Percentiles rank a stretch among this genome's conserved stretches.
Evolutionary conservation across 2,329 filamentous ascomycete species (phyloP).

Genomic region (Fragosphaeria purpurea): DNA sequence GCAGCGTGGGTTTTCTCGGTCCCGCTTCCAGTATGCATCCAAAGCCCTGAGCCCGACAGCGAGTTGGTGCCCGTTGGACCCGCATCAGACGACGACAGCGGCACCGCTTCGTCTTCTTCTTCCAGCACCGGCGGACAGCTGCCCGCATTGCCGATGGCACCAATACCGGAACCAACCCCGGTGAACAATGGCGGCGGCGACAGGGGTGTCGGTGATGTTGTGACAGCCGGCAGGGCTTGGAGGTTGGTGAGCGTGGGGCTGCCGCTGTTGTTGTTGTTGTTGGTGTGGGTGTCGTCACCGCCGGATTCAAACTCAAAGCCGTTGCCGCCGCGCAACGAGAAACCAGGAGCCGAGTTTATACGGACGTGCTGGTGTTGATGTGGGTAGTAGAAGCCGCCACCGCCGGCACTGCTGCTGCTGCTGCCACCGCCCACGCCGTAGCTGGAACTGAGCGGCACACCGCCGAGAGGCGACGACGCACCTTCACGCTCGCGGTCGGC

Average conservation of each 20-base stretch:
- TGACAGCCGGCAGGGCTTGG: constrained; percentile 7
- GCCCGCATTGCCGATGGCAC: constrained; percentile 4
- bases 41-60: constrained; percentile 17
- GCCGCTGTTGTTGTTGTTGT: constrained; percentile 17
- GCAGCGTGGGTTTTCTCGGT: too few relatives aligned
- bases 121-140: constrained; percentile 31
- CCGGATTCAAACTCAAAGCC: constrained; percentile 32
- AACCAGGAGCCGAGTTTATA: constrained; percentile 32
- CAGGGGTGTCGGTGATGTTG: constrained; percentile 11
- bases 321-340: constrained; percentile 33
- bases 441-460: constrained; percentile 10
- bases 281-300: constrained; percentile 21
- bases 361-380: constrained; percentile 25
- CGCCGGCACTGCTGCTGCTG: background rate
- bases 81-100: background rate
- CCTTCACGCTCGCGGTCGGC: constrained; percentile 26
- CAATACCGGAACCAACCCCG: background rate
- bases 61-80: constrained; percentile 13
- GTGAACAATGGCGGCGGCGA: too few relatives aligned
- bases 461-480: constrained; percentile 32
- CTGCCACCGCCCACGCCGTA: constrained; percentile 6
- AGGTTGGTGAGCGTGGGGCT: constrained; percentile 40
- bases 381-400: background rate
- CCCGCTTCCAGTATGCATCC: constrained; percentile 14
- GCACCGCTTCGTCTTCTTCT: constrained; percentile 22